Base-by-base conservation (phyloP, 495 filamentous ascomycete species). In the Aspergillus bertholletiae region DNA sequence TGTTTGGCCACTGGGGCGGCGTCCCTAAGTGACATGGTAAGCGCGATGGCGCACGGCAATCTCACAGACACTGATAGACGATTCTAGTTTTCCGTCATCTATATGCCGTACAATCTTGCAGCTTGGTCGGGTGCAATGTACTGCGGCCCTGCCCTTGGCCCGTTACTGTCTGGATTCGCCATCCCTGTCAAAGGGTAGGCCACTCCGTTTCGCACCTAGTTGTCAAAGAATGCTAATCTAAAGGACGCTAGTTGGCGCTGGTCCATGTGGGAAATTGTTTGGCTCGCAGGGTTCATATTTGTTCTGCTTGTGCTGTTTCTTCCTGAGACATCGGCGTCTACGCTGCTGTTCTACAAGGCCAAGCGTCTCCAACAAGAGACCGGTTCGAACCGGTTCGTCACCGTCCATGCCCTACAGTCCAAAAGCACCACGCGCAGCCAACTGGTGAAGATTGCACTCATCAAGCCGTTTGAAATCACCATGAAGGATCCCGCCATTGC, bases 391-490 rank as follows among this genome's bases (percentile, higher is more conserved):
- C 63, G 63, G 4, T 41, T 81, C 6, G 67, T 61, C 26, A 71
- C 78, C 9, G n/a, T n/a, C n/a, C n/a, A n/a, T n/a, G n/a, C n/a
- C n/a, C n/a, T n/a, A n/a, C 62, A 70, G 30, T 72, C 63, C 1
- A 75, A 81, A 51, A 78, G 79, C 54, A 66, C 73, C 52, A 71
- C 78, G 54, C 59, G 43, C 26, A 30, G 24, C 35, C 18, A 43
- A 40, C 46, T 49, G 26, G 26, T 32, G 8, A 11, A 7, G 2
- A 12, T 11, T 9, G 80, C 83, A 17, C 69, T 88, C 4, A 77
- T 84, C 65, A 82, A 82, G 49, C 85, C 83, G 1, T 57, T 84
- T 30, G 75, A 85, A 69, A 83, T 87, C 56, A 82, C 83, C 12
- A 59, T 86, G 58, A 78, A 80, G 54, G 83, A 88, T 54, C 81